Evolutionary conservation across 2,329 filamentous ascomycete genomes (phyloP).

Genomic region (Exophiala sp.): DNA sequence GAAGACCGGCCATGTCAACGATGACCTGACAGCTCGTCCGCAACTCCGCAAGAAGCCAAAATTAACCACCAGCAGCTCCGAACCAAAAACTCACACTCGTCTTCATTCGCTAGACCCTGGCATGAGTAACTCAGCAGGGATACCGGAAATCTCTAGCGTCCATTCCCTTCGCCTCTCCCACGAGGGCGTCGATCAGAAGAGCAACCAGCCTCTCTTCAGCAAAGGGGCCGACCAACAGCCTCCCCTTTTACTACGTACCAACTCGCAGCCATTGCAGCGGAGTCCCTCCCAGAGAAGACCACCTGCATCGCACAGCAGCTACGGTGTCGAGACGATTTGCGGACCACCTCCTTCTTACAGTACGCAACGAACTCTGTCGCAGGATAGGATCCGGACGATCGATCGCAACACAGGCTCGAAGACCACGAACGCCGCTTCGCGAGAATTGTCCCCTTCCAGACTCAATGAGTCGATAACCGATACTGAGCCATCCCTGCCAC

Average conservation of each 20-base stretch:
- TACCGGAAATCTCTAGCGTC: slow-evolving; percentile 17
- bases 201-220: slow-evolving; percentile 11
- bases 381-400: slow-evolving; percentile 30
- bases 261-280: slow-evolving; percentile 16
- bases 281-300: slow-evolving; percentile 31
- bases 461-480: slow-evolving; percentile 11
- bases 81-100: slow-evolving; percentile 1
- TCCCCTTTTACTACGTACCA: slow-evolving; percentile 15
- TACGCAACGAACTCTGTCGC: slow-evolving; percentile 39
- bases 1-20: slow-evolving; percentile 5
- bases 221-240: slow-evolving; percentile 11
- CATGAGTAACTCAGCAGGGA: slow-evolving; percentile 16
- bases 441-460: slow-evolving; percentile 10
- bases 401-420: slow-evolving; percentile 15
- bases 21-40: slow-evolving; percentile 19
- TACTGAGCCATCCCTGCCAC: slow-evolving; percentile 1
- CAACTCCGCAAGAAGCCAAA: slow-evolving; percentile 26
- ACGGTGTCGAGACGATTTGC: slow-evolving; percentile 47
- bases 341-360: slow-evolving; percentile 49
- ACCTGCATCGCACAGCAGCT: slow-evolving; percentile 45
- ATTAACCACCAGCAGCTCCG: slow-evolving; percentile 14
- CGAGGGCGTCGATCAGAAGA: slow-evolving; percentile 9
- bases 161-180: slow-evolving; percentile 17
- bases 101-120: slow-evolving; percentile 9
- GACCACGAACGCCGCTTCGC: slow-evolving; percentile 7